These are phyloP conservation scores for Coffea humblotiana DNA, from an alignment of 305 asterid genomes.

Conservation along the genomic window DNA sequence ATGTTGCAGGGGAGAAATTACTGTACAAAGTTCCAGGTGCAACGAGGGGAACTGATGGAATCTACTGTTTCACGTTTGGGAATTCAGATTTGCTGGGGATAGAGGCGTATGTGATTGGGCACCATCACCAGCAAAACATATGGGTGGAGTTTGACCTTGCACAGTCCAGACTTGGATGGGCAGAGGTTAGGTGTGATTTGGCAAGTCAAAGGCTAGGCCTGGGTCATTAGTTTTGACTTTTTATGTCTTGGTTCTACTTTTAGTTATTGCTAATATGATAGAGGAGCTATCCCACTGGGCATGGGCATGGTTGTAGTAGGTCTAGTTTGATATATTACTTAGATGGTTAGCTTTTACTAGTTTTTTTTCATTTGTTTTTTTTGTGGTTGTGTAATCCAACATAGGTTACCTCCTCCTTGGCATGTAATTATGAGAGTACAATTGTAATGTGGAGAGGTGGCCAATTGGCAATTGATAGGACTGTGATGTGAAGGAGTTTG, in stretches of 20 bases:
- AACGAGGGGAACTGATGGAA: slow-evolving; percentile 45
- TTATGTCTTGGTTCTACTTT: too few relatives aligned
- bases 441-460: too few relatives aligned
- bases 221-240: slow-evolving; percentile 3
- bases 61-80: slow-evolving; percentile 72
- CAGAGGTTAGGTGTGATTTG: slow-evolving; percentile 65
- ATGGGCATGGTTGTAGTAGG: background rate
- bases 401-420: background rate
- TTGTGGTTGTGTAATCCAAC: background rate
- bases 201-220: slow-evolving; percentile 61
- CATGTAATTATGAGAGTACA: too few relatives aligned
- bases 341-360: too few relatives aligned
- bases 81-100: slow-evolving; percentile 77
- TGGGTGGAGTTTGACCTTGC: slow-evolving; percentile 86
- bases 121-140: slow-evolving; percentile 77
- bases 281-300: background rate
- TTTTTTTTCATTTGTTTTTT: background rate
- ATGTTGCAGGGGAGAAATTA: slow-evolving; percentile 63
- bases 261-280: background rate
- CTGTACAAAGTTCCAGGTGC: slow-evolving; percentile 57
- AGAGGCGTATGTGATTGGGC: slow-evolving; percentile 74
- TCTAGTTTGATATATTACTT: too few relatives aligned
- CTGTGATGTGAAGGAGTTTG: too few relatives aligned
- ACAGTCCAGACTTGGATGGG: slow-evolving; percentile 67
- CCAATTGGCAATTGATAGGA: too few relatives aligned